Percentiles rank a stretch among this genome's conserved stretches.
phyloP scores from a whole-genome alignment of 805 yeast genomes.

The Candida silvatica region DNA sequence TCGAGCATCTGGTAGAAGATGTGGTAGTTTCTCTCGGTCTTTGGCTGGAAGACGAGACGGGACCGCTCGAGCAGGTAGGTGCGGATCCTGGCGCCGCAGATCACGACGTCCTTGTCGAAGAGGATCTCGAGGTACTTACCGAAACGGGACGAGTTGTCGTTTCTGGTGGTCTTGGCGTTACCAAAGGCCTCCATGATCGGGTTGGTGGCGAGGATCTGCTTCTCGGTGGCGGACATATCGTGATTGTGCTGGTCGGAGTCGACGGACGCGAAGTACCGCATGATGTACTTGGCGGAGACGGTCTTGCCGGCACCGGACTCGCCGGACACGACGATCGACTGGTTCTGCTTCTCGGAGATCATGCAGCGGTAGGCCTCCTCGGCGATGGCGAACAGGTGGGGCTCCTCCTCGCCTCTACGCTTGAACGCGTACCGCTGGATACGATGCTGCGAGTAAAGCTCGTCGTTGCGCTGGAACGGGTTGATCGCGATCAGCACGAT shows the following conservation, averaged over 20 bases:
- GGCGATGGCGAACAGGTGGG: constrained; percentile 95
- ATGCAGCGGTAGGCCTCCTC: constrained; percentile 95
- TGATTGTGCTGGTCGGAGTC: constrained; percentile 41
- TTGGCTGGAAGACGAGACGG: constrained; percentile 88
- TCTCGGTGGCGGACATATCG: constrained; percentile 87
- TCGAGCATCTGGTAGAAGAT: constrained; percentile 83
- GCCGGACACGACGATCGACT: constrained; percentile 94
- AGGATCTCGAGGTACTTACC: constrained; percentile 93
- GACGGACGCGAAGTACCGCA: constrained; percentile 96
- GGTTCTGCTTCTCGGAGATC: constrained; percentile 79
- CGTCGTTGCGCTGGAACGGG: constrained; percentile 91
- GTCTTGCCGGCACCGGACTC: constrained; percentile 99
- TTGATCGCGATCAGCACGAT: constrained; percentile 94
- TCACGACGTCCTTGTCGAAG: constrained; percentile 65
- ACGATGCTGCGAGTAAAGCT: constrained; percentile 82
- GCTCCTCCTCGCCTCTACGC: constrained; percentile 90
- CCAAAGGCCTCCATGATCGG: constrained; percentile 98
- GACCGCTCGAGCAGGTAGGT: constrained; percentile 91
- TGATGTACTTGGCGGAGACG: constrained; percentile 91
- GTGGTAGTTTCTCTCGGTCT: constrained; percentile 88
- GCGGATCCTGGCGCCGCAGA: constrained; percentile 91
- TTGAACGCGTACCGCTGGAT: constrained; percentile 93
- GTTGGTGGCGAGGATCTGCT: constrained; percentile 91
- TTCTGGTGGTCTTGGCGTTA: constrained; percentile 95
- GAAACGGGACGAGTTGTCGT: constrained; percentile 95